Evolutionary conservation across 192 early-diverging fungal genomes (phyloP).

Genomic region (Umbelopsis vinacea): DNA sequence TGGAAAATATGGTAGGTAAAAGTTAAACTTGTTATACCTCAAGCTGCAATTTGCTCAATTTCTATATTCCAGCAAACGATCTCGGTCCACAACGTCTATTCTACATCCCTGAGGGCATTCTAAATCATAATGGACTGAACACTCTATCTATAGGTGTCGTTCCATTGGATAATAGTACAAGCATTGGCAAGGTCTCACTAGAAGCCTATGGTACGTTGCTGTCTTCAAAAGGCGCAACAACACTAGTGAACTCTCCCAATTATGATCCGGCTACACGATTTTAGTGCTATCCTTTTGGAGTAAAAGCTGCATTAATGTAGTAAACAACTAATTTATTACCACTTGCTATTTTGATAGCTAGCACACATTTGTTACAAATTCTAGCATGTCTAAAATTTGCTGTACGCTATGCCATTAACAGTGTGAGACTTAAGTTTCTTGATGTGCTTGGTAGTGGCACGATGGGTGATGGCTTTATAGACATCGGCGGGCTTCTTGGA

Average conservation of each 20-base stretch:
- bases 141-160: constrained; percentile 12
- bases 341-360: background rate
- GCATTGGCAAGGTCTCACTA: background rate
- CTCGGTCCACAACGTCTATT: constrained; percentile 14
- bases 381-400: background rate
- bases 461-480: constrained; percentile 57
- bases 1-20: constrained; percentile 1
- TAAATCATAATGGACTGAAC: constrained; percentile 19
- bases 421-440: constrained; percentile 24
- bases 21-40: background rate
- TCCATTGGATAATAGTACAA: background rate
- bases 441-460: constrained; percentile 59
- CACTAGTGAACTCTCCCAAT: background rate
- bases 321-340: too few species aligned
- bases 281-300: background rate
- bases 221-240: background rate
- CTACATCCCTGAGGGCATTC: constrained; percentile 14
- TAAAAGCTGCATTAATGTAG: background rate
- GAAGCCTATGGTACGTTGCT: background rate
- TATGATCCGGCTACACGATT: background rate
- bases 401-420: constrained; percentile 11
- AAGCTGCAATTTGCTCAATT: background rate
- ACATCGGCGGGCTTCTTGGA: constrained; percentile 51
- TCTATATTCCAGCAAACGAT: background rate
- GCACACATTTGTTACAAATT: background rate